Evolutionary conservation across 345 rosid species (phyloP).

Genomic region (Mercurialis annua): DNA sequence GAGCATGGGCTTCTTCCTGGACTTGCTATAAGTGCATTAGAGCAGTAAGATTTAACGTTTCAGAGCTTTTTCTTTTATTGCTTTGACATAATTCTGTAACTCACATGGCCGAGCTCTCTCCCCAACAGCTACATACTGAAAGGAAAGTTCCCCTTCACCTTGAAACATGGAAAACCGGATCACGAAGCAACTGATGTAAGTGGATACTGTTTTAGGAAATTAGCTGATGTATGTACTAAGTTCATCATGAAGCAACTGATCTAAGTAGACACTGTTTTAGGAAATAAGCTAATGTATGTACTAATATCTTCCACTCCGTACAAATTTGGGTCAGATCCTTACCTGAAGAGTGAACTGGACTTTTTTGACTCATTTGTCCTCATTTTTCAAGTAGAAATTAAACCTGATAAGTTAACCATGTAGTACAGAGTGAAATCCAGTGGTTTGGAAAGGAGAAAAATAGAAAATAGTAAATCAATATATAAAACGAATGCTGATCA

Average conservation of each 20-base stretch:
- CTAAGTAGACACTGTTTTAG: constrained; percentile 36
- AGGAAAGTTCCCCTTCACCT: constrained; percentile 71
- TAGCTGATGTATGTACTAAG: too few relatives aligned
- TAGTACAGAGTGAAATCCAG: background rate
- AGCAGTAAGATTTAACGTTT: constrained; percentile 56
- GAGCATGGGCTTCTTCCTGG: constrained; percentile 90
- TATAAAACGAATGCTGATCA: constrained; percentile 13
- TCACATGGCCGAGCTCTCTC: constrained; percentile 13
- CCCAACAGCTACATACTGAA: constrained; percentile 64
- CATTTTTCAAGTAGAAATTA: background rate
- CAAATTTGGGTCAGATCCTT: too few relatives aligned
- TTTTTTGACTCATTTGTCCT: background rate
- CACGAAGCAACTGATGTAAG: constrained; percentile 84
- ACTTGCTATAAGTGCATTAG: constrained; percentile 68
- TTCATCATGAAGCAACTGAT: constrained; percentile 80
- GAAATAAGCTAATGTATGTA: too few relatives aligned
- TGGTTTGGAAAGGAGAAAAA: background rate
- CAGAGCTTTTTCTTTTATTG: background rate
- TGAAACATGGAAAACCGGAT: constrained; percentile 90
- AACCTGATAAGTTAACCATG: background rate
- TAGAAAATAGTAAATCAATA: background rate
- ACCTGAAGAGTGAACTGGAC: background rate
- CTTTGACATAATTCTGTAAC: background rate
- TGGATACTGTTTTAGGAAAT: constrained; percentile 3
- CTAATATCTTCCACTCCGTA: too few relatives aligned